These are phyloP conservation scores for Cenchrus purpureus DNA, from an alignment of 176 grass and related monocot species.

Conservation along the genomic window DNA sequence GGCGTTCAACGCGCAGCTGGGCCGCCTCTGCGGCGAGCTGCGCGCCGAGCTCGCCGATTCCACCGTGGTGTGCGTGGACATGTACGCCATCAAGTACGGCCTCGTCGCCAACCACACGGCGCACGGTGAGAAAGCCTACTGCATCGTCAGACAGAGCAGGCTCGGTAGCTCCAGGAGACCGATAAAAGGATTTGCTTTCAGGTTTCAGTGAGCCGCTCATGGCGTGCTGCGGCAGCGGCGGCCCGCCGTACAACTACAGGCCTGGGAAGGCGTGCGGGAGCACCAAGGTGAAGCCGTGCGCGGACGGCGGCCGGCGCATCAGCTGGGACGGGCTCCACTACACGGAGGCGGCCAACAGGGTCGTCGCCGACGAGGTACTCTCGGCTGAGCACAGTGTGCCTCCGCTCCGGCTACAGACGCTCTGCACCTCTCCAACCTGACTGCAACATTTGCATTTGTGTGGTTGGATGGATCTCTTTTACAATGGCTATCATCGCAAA, in stretches of 20 bases:
- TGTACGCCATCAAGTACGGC: conserved; percentile 63
- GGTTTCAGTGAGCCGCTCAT: conserved; percentile 48
- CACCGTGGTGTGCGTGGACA: conserved; percentile 54
- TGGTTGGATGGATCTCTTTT: too few relatives aligned
- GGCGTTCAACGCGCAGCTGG: conserved; percentile 50
- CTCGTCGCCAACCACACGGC: conserved; percentile 57
- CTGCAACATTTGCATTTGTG: neutral
- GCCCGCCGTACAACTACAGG: conserved; percentile 50
- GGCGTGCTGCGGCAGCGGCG: conserved; percentile 55
- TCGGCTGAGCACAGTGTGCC: conserved; percentile 39
- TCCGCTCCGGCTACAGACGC: neutral
- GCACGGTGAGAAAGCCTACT: conserved; percentile 20
- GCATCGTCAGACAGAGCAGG: too few relatives aligned
- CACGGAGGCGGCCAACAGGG: conserved; percentile 46
- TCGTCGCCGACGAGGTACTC: conserved; percentile 40
- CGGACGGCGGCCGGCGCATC: conserved; percentile 24
- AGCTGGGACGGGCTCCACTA: conserved; percentile 68
- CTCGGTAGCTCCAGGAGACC: too few relatives aligned
- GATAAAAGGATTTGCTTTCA: too few relatives aligned
- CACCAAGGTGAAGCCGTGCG: conserved; percentile 42
- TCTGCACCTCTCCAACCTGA: conserved; percentile 9
- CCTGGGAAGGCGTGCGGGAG: conserved; percentile 25
- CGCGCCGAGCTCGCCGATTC: conserved; percentile 17
- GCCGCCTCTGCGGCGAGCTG: conserved; percentile 36
- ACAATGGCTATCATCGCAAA: too few relatives aligned